Conservation (phyloP, 805 yeast species). For the Ogataea methanolica region DNA sequence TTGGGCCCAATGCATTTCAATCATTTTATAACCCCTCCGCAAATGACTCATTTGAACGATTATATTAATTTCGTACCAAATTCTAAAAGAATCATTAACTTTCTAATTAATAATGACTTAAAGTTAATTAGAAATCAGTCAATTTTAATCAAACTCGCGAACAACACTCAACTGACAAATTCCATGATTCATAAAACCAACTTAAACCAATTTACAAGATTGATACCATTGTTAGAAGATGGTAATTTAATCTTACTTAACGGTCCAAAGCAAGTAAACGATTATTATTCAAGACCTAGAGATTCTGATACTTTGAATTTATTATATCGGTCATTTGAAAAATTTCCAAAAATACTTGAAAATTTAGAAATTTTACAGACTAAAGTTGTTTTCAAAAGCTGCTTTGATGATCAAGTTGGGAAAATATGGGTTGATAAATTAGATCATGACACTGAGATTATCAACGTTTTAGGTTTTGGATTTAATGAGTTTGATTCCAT, state of each 20-base stretch:
- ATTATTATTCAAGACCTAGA: slow-evolving; percentile 12
- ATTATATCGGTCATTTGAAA: slow-evolving; percentile 8
- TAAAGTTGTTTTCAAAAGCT: slow-evolving; percentile 11
- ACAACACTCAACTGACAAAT: slow-evolving; percentile 1
- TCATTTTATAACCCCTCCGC: slow-evolving; percentile 11
- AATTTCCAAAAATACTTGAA: slow-evolving; percentile 13
- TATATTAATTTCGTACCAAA: slow-evolving; percentile 8
- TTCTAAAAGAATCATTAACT: slow-evolving; percentile 10
- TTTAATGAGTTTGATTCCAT: slow-evolving; percentile 12
- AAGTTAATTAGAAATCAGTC: slow-evolving; percentile 11
- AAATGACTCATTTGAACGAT: slow-evolving; percentile 3
- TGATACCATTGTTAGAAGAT: slow-evolving; percentile 11
- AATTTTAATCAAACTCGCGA: slow-evolving; percentile 4
- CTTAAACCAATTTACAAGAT: slow-evolving; percentile 15
- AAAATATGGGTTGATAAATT: slow-evolving; percentile 6
- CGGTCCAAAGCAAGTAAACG: slow-evolving; percentile 21
- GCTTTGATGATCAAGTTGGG: slow-evolving; percentile 9
- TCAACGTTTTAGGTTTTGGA: slow-evolving; percentile 14
- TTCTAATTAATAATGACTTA: slow-evolving; percentile 4
- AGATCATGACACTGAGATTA: slow-evolving; percentile 1
- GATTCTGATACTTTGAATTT: slow-evolving; percentile 20
- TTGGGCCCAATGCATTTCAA: not conserved
- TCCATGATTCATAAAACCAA: slow-evolving; percentile 12
- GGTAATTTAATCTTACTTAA: slow-evolving; percentile 8
- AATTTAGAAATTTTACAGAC: slow-evolving; percentile 3